Percentiles rank a stretch among this genome's conserved stretches.
These are phyloP conservation scores for Pseudocercospora macadamiae DNA, from an alignment of 2,329 filamentous ascomycete genomes.

Conservation along the genomic window DNA sequence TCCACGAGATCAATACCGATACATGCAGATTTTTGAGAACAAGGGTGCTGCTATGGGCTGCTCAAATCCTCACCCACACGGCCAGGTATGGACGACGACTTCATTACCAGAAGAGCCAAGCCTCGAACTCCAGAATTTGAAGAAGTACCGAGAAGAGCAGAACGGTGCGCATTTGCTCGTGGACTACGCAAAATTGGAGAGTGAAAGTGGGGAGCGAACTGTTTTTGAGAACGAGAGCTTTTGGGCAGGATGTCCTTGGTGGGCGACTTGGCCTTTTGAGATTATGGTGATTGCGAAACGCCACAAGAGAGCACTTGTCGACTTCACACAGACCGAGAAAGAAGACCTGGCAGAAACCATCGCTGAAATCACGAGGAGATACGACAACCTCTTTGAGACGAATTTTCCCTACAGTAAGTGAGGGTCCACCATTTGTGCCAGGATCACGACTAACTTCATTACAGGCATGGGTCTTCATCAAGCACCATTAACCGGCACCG, in stretches of 20 bases:
- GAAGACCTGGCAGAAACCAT: constrained; percentile 78
- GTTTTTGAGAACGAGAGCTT: constrained; percentile 88
- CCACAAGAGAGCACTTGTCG: constrained; percentile 82
- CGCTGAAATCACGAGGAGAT: constrained; percentile 83
- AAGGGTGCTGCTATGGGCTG: constrained; percentile 98
- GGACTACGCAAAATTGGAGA: constrained; percentile 85
- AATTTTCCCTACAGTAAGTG: constrained; percentile 87
- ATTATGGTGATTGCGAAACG: constrained; percentile 83
- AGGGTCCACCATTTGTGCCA: not conserved
- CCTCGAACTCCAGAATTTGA: constrained; percentile 76
- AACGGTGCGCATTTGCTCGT: constrained; percentile 74
- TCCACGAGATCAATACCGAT: constrained; percentile 78
- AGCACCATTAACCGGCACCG: constrained; percentile 79
- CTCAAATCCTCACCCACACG: constrained; percentile 96
- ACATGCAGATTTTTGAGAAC: constrained; percentile 99
- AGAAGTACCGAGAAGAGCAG: constrained; percentile 75
- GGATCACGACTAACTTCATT: not conserved
- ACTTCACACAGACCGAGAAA: constrained; percentile 73
- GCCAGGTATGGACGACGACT: constrained; percentile 94
- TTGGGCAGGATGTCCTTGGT: constrained; percentile 91
- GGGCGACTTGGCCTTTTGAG: constrained; percentile 97
- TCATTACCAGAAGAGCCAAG: constrained; percentile 86
- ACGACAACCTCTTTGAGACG: constrained; percentile 97
- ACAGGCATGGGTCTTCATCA: constrained; percentile 90
- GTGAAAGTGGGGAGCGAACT: constrained; percentile 78